Percentiles rank a stretch among this genome's conserved stretches.
These are phyloP conservation scores for Yamadazyma tumulicola DNA, from an alignment of 805 yeast species.

Conservation along the genomic window DNA sequence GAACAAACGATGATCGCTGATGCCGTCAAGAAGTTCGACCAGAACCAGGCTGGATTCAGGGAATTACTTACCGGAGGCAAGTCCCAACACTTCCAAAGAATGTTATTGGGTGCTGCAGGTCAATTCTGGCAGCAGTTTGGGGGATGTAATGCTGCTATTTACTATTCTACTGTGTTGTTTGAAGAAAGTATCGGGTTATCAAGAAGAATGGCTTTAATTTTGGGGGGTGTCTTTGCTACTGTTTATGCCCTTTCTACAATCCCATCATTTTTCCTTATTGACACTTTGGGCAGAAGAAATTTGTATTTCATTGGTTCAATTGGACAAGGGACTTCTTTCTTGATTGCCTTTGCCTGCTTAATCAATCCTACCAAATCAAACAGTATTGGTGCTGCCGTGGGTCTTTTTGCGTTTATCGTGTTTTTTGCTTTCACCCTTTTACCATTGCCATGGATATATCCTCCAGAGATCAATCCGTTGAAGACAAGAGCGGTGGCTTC, in stretches of 20 bases:
- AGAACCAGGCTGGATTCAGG: slow-evolving; percentile 40
- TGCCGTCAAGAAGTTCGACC: slow-evolving; percentile 46
- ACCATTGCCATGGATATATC: slow-evolving; percentile 46
- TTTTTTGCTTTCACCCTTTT: slow-evolving; percentile 42
- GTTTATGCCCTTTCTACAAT: slow-evolving; percentile 51
- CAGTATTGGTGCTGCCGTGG: slow-evolving; percentile 43
- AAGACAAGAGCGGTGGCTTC: slow-evolving; percentile 43
- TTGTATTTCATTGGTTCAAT: slow-evolving; percentile 39
- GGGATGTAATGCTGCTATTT: slow-evolving; percentile 87
- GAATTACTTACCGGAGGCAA: slow-evolving; percentile 48
- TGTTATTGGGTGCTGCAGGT: slow-evolving; percentile 60
- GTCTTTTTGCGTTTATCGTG: slow-evolving; percentile 40
- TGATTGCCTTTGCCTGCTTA: slow-evolving; percentile 40
- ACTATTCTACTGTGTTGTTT: slow-evolving; percentile 84
- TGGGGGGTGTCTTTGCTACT: slow-evolving; percentile 64
- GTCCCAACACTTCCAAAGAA: slow-evolving; percentile 54
- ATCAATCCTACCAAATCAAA: slow-evolving; percentile 24
- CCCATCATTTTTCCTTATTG: slow-evolving; percentile 42
- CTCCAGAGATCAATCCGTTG: slow-evolving; percentile 45
- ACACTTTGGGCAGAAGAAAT: slow-evolving; percentile 42
- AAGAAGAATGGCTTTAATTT: slow-evolving; percentile 51
- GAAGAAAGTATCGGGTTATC: slow-evolving; percentile 52
- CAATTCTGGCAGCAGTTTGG: slow-evolving; percentile 89
- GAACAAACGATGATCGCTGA: slow-evolving; percentile 44
- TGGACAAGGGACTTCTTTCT: slow-evolving; percentile 38